A percentile compares a stretch with the other conserved stretches of the same genome.
These are phyloP conservation scores for Lizonia empirigonia DNA, from an alignment of 2,329 filamentous ascomycete genomes.

Conservation along the genomic window DNA sequence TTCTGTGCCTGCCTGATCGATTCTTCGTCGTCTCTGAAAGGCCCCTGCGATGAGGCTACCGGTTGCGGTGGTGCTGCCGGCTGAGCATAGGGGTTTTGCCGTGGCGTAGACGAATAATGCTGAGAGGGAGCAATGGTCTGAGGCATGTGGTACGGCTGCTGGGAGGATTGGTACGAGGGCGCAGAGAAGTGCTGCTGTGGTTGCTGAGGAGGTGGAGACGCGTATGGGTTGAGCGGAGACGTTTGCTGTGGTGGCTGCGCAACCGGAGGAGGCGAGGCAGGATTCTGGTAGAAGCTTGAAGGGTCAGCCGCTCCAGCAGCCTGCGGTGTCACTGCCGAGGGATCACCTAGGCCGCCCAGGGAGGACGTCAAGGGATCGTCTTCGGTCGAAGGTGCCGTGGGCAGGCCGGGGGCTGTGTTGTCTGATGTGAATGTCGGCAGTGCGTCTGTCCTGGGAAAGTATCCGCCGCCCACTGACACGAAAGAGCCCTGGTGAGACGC, in stretches of 20 bases:
- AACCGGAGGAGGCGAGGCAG: constrained; percentile 47
- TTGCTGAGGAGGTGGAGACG: constrained; percentile 25
- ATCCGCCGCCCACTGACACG: constrained; percentile 57
- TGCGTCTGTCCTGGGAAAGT: constrained; percentile 59
- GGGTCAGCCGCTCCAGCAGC: constrained; percentile 32
- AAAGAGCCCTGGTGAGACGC: constrained; percentile 55
- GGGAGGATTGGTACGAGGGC: constrained; percentile 16
- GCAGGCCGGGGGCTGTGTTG: constrained; percentile 40
- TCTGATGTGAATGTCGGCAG: constrained; percentile 55
- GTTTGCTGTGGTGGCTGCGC: constrained; percentile 28
- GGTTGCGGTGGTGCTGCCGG: constrained; percentile 23
- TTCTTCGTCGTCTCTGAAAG: constrained; percentile 67
- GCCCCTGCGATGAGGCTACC: constrained; percentile 39
- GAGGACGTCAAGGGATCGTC: constrained; percentile 29
- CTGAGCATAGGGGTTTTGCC: constrained; percentile 27
- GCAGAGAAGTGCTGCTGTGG: constrained; percentile 16
- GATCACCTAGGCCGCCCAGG: constrained; percentile 1
- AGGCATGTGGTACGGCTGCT: constrained; percentile 17
- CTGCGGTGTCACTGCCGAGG: constrained; percentile 19
- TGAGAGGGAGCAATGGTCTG: constrained; percentile 16
- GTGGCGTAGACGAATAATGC: constrained; percentile 21
- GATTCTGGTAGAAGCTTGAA: constrained; percentile 41
- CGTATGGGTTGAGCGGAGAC: constrained; percentile 29
- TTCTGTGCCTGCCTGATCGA: constrained; percentile 84
- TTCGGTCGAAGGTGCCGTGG: constrained; percentile 44